phyloP scores from a whole-genome alignment of 2,329 filamentous ascomycete species.

The Pyrenochaeta sp. region DNA sequence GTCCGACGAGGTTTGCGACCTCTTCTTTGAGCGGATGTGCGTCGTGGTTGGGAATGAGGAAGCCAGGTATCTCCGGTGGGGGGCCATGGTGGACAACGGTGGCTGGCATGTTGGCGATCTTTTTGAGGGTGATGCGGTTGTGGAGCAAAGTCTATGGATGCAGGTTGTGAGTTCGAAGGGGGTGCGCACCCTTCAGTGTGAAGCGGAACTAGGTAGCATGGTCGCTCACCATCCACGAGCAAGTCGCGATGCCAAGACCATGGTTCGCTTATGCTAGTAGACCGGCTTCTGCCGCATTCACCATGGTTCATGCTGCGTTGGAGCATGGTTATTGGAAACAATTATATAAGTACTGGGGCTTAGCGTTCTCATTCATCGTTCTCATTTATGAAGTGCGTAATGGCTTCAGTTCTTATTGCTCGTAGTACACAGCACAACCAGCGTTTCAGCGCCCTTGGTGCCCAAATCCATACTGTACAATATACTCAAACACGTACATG shows the following conservation, averaged over 20 bases:
- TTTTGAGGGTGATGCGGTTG: too few relatives aligned
- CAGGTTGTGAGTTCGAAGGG: neutral
- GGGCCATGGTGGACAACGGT: conserved; percentile 26
- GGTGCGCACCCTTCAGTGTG: neutral
- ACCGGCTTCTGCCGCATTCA: too few relatives aligned
- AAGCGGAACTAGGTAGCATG: neutral
- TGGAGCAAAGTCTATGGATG: neutral
- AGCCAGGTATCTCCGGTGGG: conserved; percentile 47
- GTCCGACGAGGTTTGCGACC: conserved; percentile 77
- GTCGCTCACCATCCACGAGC: neutral
- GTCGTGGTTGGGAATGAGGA: conserved; percentile 28
- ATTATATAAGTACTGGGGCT: too few relatives aligned
- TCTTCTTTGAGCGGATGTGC: conserved; percentile 68
- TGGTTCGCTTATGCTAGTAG: conserved; percentile 4
- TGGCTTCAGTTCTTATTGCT: neutral
- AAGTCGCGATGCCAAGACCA: neutral
- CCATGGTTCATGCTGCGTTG: too few relatives aligned
- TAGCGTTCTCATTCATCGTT: too few relatives aligned
- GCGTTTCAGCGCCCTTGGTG: too few relatives aligned
- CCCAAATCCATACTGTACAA: neutral
- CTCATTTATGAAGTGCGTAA: too few relatives aligned
- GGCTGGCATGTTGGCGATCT: conserved; percentile 24
- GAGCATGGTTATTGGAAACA: too few relatives aligned
- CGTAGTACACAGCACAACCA: too few relatives aligned
- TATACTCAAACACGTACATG: conserved; percentile 1